Evolutionary conservation across 257 asterid species (phyloP).

Genomic region (Haberlea rhodopensis): DNA sequence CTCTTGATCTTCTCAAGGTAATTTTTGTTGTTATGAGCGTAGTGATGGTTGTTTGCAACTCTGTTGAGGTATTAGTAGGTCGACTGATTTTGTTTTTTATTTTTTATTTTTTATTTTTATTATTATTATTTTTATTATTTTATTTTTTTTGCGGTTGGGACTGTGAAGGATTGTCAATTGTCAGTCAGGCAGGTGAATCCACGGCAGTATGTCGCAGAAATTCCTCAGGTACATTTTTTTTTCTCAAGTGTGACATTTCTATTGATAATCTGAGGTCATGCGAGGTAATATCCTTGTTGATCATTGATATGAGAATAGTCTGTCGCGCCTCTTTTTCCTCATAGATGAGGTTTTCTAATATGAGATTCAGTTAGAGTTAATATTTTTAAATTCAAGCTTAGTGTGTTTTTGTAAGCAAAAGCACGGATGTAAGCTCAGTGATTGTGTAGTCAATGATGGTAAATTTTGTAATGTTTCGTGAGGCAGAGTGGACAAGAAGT

Average conservation of each 20-base stretch:
- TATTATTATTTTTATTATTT: too few species aligned
- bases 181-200: conserved; percentile 98
- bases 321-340: background rate
- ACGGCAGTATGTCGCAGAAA: conserved; percentile 89
- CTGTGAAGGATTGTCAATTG: conserved; percentile 80
- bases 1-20: conserved; percentile 91
- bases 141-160: background rate
- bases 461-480: background rate
- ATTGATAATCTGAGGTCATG: background rate
- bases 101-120: too few species aligned
- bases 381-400: background rate
- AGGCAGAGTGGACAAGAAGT: background rate
- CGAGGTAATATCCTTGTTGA: background rate
- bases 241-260: conserved; percentile 2
- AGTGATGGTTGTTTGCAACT: too few species aligned
- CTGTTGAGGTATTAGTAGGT: background rate
- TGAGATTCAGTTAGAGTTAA: background rate
- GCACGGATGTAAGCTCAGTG: background rate
- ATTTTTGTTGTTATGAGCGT: background rate
- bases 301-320: too few species aligned
- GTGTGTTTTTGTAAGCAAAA: background rate
- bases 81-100: conserved; percentile 20
- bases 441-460: background rate
- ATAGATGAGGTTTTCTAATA: too few species aligned
- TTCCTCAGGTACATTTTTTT: conserved; percentile 68